Percentiles rank a stretch among this genome's conserved stretches.
phyloP scores from a whole-genome alignment of 768 basidiomycete genomes.

The Lactifluus rugatus region DNA sequence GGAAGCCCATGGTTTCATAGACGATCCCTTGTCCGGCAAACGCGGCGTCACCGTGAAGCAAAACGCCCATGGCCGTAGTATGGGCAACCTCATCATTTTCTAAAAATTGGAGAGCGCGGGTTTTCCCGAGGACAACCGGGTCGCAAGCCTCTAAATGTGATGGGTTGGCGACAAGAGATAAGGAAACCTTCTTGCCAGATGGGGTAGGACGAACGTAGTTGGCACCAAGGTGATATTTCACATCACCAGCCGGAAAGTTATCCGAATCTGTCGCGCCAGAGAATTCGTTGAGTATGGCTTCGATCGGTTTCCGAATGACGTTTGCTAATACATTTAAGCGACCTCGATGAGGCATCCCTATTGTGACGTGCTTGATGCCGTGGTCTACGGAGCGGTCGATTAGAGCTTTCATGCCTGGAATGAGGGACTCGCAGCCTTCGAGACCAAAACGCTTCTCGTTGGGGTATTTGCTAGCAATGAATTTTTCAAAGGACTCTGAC shows the following conservation, averaged over 20 bases:
- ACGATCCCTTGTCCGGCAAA: constrained; percentile 98
- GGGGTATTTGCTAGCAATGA: constrained; percentile 96
- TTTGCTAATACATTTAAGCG: constrained; percentile 96
- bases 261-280: constrained; percentile 58
- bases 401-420: constrained; percentile 99
- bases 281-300: constrained; percentile 97
- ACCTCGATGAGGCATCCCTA: constrained; percentile 99
- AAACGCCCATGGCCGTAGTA: constrained; percentile 84
- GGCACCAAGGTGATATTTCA: constrained; percentile 98
- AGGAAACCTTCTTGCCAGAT: constrained; percentile 92
- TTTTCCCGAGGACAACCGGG: constrained; percentile 97
- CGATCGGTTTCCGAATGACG: constrained; percentile 96
- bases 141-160: constrained; percentile 97
- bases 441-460: constrained; percentile 99
- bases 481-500: constrained; percentile 99
- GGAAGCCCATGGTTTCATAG: constrained; percentile 99
- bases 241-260: constrained; percentile 86
- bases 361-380: constrained; percentile 91
- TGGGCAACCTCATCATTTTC: constrained; percentile 77
- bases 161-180: constrained; percentile 97
- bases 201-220: constrained; percentile 98
- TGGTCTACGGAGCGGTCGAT: constrained; percentile 97
- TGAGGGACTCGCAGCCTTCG: constrained; percentile 94
- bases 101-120: constrained; percentile 92
- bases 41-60: constrained; percentile 96